Percentiles rank a stretch among this genome's conserved stretches.
Conservation (phyloP, 208 protist genomes). For the Crithidia bombi region DNA sequence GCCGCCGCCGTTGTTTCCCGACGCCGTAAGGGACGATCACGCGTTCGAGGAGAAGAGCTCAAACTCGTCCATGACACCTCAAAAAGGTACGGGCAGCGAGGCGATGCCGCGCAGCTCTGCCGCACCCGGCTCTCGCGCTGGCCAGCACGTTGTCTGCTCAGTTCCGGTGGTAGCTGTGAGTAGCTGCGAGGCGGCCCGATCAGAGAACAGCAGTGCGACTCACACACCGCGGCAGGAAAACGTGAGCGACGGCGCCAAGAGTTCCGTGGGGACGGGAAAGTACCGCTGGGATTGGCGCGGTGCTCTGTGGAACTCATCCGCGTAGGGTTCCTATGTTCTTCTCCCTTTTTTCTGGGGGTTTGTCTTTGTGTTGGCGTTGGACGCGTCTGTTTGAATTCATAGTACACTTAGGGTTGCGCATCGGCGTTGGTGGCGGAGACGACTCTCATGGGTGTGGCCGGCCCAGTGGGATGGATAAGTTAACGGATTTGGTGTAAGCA, state of each 20-base stretch:
- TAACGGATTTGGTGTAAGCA: too few species aligned
- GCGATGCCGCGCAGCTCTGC: neutral
- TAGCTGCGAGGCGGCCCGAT: neutral
- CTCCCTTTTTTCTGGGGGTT: neutral
- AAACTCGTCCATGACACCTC: neutral
- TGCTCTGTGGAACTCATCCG: conserved; percentile 16
- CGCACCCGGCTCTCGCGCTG: neutral
- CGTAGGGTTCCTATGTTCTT: neutral
- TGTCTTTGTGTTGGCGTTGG: neutral
- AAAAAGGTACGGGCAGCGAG: neutral
- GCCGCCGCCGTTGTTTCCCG: neutral
- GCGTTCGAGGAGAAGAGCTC: neutral
- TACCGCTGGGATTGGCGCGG: conserved; percentile 54
- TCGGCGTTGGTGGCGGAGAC: too few species aligned
- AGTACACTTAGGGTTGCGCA: too few species aligned
- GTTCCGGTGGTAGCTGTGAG: neutral
- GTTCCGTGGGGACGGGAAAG: conserved; percentile 35
- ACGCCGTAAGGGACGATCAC: neutral
- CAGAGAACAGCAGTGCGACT: conserved; percentile 7
- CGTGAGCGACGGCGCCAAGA: conserved; percentile 25
- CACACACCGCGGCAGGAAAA: conserved; percentile 24
- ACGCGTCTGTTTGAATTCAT: too few species aligned
- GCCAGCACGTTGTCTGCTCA: neutral
- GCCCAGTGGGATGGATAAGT: too few species aligned
- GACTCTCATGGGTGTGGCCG: too few species aligned